Evolutionary conservation across 345 rosid genomes (phyloP).

Genomic region (Salix caprea): DNA sequence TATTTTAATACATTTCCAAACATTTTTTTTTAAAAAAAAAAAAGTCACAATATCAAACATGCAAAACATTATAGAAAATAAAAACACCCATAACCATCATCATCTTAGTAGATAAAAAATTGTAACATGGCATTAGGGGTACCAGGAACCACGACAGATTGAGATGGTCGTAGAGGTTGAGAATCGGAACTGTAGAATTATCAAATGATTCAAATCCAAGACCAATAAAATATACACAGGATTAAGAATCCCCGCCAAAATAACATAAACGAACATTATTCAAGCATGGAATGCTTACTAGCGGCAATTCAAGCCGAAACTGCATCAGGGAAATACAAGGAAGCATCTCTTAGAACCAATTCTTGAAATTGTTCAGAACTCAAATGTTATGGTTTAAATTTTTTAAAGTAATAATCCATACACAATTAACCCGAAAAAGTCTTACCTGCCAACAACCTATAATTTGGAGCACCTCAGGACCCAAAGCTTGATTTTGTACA

Average conservation of each 20-base stretch:
- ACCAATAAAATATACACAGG: background rate
- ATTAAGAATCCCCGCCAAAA: background rate
- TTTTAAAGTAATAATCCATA: background rate
- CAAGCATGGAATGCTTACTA: background rate
- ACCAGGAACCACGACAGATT: background rate
- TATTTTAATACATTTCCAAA: too few relatives aligned
- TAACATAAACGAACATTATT: background rate
- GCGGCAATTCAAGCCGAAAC: background rate
- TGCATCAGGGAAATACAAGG: background rate
- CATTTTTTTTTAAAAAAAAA: too few relatives aligned
- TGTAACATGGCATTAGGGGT: background rate
- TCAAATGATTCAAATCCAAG: background rate
- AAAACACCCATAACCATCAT: too few relatives aligned
- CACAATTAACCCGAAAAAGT: background rate
- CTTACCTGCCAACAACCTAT: background rate
- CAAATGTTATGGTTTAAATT: background rate
- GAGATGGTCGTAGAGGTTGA: background rate
- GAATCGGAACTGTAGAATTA: background rate
- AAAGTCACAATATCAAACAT: too few relatives aligned
- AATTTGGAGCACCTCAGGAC: background rate
- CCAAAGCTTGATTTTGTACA: constrained; percentile 11
- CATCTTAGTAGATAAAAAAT: background rate
- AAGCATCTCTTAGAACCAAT: background rate
- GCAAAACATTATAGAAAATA: too few relatives aligned
- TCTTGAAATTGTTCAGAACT: background rate